A percentile compares a stretch with the other conserved stretches of the same genome.
Conservation (phyloP, 345 rosid species). For the Ricinus communis region DNA sequence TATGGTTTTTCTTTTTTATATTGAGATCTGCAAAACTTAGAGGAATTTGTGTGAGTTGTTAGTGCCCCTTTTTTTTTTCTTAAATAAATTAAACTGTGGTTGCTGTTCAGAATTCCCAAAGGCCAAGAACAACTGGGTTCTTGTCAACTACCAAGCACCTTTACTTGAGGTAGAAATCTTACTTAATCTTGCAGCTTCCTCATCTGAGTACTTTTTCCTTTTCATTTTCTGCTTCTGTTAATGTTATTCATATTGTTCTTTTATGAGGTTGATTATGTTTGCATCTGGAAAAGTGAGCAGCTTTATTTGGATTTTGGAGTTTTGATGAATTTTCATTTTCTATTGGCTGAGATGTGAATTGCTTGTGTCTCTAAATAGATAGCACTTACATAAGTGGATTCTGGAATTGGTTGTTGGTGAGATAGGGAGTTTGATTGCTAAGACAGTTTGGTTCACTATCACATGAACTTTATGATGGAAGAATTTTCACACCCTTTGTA, state of each 20-base stretch:
- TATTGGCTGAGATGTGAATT: background rate
- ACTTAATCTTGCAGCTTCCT: background rate
- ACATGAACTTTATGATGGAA: background rate
- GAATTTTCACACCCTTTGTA: background rate
- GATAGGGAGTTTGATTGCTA: background rate
- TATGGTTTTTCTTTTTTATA: background rate
- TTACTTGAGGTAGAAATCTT: conserved; percentile 6
- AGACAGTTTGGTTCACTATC: background rate
- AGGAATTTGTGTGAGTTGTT: too few relatives aligned
- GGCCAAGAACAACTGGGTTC: conserved; percentile 5
- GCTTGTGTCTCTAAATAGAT: background rate
- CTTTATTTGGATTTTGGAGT: too few relatives aligned
- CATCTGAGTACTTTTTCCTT: background rate
- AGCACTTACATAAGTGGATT: background rate
- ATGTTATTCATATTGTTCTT: too few relatives aligned
- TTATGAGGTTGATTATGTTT: too few relatives aligned
- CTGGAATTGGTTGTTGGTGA: background rate
- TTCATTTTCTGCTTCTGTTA: too few relatives aligned
- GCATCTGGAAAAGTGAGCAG: too few relatives aligned
- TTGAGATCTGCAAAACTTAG: conserved; percentile 5
- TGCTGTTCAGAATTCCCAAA: background rate
- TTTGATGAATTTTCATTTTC: background rate
- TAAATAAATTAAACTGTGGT: background rate
- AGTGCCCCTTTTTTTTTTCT: background rate
- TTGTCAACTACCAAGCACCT: background rate